Evolutionary conservation across 2,329 filamentous ascomycete genomes (phyloP).

Genomic region (Nemania serpens): DNA sequence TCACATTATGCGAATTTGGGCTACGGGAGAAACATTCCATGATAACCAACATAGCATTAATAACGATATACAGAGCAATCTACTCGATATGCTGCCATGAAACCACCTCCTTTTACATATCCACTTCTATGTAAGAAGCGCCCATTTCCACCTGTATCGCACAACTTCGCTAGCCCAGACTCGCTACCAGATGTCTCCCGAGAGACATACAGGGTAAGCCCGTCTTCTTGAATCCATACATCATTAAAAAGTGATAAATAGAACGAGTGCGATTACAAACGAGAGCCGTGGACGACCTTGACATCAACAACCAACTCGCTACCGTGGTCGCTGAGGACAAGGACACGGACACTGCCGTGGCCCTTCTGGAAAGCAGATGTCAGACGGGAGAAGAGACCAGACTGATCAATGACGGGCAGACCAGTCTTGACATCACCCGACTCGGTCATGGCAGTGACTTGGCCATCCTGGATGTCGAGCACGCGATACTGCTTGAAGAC

Average conservation of each 20-base stretch:
- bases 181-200: constrained; percentile 25
- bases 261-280: constrained; percentile 54
- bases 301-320: constrained; percentile 97
- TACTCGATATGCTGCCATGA: constrained; percentile 47
- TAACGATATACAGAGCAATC: constrained; percentile 51
- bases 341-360: constrained; percentile 89
- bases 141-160: constrained; percentile 30
- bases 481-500: constrained; percentile 99
- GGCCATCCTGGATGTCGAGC: constrained; percentile 88
- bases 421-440: constrained; percentile 97
- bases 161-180: constrained; percentile 33
- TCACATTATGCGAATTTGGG: too few species aligned
- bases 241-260: constrained; percentile 27
- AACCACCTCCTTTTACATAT: constrained; percentile 42
- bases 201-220: constrained; percentile 30
- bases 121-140: constrained; percentile 29
- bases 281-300: constrained; percentile 91
- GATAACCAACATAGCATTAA: constrained; percentile 37
- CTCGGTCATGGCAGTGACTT: constrained; percentile 96
- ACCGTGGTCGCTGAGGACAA: constrained; percentile 92
- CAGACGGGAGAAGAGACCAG: constrained; percentile 81
- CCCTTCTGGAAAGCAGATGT: constrained; percentile 85
- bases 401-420: constrained; percentile 93
- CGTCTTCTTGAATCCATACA: constrained; percentile 39
- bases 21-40: constrained; percentile 13